phyloP scores from a whole-genome alignment of 192 early-diverging fungal species.

The Pilobolus umbonatus region DNA sequence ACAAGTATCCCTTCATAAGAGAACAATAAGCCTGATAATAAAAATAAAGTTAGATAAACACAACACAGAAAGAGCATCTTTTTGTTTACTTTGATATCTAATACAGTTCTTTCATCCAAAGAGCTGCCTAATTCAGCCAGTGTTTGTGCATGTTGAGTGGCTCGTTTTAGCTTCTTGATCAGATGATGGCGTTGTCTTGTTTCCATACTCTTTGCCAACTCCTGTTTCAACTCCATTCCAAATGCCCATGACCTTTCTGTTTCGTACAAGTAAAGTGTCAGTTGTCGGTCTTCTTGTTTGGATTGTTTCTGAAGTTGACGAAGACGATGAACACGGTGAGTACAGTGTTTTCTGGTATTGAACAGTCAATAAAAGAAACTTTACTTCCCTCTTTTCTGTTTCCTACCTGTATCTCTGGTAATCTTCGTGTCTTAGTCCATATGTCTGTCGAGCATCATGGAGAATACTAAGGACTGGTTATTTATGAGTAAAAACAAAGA shows the following conservation, averaged over 20 bases:
- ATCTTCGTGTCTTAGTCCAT: slow-evolving; percentile 78
- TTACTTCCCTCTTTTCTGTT: not conserved
- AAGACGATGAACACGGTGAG: slow-evolving; percentile 56
- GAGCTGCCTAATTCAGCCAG: slow-evolving; percentile 39
- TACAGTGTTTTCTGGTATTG: slow-evolving; percentile 58
- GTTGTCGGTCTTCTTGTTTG: slow-evolving; percentile 43
- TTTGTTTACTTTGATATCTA: slow-evolving; percentile 50
- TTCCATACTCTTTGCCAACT: slow-evolving; percentile 49
- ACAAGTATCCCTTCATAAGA: slow-evolving; percentile 59
- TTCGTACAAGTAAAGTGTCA: slow-evolving; percentile 56
- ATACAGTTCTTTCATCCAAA: slow-evolving; percentile 45
- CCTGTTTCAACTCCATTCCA: slow-evolving; percentile 70
- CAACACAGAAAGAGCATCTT: not conserved
- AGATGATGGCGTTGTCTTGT: slow-evolving; percentile 64
- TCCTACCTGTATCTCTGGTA: slow-evolving; percentile 66
- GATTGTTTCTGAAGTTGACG: slow-evolving; percentile 48
- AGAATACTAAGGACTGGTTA: slow-evolving; percentile 50
- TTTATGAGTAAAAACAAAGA: too few species aligned
- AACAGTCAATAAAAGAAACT: not conserved
- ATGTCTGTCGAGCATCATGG: slow-evolving; percentile 64
- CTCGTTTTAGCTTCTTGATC: slow-evolving; percentile 57
- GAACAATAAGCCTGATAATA: slow-evolving; percentile 57
- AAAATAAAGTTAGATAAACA: not conserved
- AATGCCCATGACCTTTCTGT: slow-evolving; percentile 74
- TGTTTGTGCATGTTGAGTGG: slow-evolving; percentile 44